phyloP scores from a whole-genome alignment of 2,329 filamentous ascomycete genomes.

The Hymenoscyphus scutula region DNA sequence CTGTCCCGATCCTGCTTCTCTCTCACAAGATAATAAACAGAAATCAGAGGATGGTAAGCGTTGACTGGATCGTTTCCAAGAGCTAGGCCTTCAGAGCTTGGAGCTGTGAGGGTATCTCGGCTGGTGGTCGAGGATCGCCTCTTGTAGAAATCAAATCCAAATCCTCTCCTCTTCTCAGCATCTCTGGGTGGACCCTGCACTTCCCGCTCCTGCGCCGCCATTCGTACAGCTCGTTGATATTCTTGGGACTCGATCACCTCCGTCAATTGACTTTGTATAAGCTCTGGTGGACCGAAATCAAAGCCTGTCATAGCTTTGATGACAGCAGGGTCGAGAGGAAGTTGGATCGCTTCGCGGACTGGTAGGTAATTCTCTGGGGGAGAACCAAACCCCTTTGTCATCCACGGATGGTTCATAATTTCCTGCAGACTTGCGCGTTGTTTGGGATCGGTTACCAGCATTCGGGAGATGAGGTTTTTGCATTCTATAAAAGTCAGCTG shows the following conservation, averaged over 20 bases:
- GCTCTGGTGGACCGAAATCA: constrained; percentile 86
- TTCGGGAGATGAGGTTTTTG: constrained; percentile 85
- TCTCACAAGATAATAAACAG: constrained; percentile 92
- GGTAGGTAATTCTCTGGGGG: constrained; percentile 90
- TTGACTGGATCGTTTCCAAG: constrained; percentile 85
- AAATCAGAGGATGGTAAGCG: constrained; percentile 87
- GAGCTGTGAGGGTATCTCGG: constrained; percentile 77
- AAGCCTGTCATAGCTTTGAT: constrained; percentile 96
- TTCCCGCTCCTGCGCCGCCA: constrained; percentile 66
- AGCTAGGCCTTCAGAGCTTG: constrained; percentile 82
- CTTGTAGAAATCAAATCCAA: constrained; percentile 95
- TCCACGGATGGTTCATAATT: constrained; percentile 94
- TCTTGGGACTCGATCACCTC: constrained; percentile 91
- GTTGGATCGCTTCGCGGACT: constrained; percentile 74
- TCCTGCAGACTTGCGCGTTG: constrained; percentile 84
- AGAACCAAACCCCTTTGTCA: constrained; percentile 83
- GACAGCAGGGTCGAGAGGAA: constrained; percentile 79
- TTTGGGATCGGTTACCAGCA: constrained; percentile 92
- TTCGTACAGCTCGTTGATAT: constrained; percentile 79
- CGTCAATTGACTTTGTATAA: constrained; percentile 77
- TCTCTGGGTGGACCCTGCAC: constrained; percentile 51
- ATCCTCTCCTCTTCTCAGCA: constrained; percentile 80
- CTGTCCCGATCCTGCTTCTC: constrained; percentile 86
- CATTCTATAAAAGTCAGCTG: constrained; percentile 63
- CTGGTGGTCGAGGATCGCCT: constrained; percentile 85